Base-by-base conservation (phyloP, 192 early-diverging fungal species). In the Physocladia obscura region DNA sequence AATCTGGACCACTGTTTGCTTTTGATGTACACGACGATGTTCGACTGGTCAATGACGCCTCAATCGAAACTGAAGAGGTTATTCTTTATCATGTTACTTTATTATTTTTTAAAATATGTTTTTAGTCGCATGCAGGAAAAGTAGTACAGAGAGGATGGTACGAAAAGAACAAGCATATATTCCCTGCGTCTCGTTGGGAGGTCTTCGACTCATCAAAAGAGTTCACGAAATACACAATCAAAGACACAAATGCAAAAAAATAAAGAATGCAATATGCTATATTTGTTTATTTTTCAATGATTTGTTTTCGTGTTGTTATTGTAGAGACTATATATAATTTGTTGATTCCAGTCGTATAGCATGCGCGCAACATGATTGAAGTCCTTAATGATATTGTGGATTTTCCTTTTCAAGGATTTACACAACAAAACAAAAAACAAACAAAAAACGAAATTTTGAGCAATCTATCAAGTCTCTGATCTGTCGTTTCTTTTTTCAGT, bases 1-100 rank as follows among this genome's bases (percentile, higher is more conserved):
- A 98, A 67, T 94, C 93, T 1, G 96, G 96, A 1, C 94, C 96
- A 3, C 57, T 98, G 58, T 98, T 98, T 70, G 88, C 80, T 48
- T 98, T 98, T 83, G 93, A 94, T 71, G 94, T 96, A 0, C 91
- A 93, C 56, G 94, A 96, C 50, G 94, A 98, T 78, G 87, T 96
- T 61, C 89, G 94, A 62, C 73, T 96, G 61, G 75, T 85, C 0
- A 84, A 89, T 60, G 94, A 98, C 75, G 93, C 88, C 0, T 82
- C 83, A 0, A 71, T 93, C 1, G 96, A 96, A 67, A 94, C 91
- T 52, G 93, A 96, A 47, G 94, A 98, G 75, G 88, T 87, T 67
- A 35, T 74, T 32, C 2, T 0, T 22, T 5, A 29, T 11, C 58
- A 34, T 44, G n/a, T 40, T 4, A 49, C 26, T 32, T 49, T 27